Evolutionary conservation across 805 yeast species (phyloP).

Genomic region (Lipomyces spencermartinsiae): DNA sequence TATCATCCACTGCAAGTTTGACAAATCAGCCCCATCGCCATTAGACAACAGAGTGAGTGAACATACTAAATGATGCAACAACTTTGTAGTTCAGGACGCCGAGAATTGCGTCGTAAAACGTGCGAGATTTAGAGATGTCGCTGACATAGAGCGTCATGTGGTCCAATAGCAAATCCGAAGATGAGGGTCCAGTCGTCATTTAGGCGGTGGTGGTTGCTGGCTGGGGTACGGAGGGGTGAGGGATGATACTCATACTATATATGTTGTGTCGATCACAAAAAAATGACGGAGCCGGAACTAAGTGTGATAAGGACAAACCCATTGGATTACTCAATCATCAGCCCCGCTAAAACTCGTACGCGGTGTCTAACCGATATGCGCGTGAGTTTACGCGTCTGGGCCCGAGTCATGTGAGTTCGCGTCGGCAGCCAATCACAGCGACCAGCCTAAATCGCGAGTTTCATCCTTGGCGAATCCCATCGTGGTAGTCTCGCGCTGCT

Average conservation of each 20-base stretch:
- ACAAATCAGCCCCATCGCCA: too few species aligned
- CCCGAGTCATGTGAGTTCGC: not conserved
- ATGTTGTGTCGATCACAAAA: too few species aligned
- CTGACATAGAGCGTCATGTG: not conserved
- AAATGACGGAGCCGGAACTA: too few species aligned
- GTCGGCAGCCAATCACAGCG: not conserved
- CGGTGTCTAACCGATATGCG: not conserved
- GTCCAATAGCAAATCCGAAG: not conserved
- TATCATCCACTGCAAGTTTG: not conserved
- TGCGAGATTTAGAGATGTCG: not conserved
- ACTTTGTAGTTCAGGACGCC: not conserved
- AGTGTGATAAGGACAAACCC: not conserved
- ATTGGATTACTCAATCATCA: not conserved
- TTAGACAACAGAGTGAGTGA: not conserved
- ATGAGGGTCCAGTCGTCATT: too few species aligned
- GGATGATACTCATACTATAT: not conserved
- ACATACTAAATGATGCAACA: not conserved
- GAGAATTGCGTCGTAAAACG: slow-evolving; percentile 1
- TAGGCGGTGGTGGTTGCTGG: not conserved
- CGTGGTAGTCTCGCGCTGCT: too few species aligned
- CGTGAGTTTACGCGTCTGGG: not conserved
- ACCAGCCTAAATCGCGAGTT: too few species aligned
- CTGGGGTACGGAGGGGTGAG: not conserved
- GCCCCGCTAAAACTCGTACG: too few species aligned
- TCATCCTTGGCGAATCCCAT: too few species aligned